Evolutionary conservation across 2,329 filamentous ascomycete species (phyloP), one percentile per base, ranked within the genome.

Genomic region (Exophiala dermatitidis): DNA sequence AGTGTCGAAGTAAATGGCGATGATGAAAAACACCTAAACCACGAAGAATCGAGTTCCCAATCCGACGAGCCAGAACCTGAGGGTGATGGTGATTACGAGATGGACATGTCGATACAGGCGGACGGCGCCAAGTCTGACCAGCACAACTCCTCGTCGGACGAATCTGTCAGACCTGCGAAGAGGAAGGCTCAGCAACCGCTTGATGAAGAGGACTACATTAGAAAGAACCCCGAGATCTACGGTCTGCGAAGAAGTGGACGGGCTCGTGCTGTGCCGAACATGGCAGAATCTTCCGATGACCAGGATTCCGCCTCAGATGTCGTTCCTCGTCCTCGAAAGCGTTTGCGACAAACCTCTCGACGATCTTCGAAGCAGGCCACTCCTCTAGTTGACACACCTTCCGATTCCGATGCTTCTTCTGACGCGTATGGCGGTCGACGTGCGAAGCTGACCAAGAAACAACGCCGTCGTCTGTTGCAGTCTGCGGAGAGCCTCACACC

Each of bases 151-250:
- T 82, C 81, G 66, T 93, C 89, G 44, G 79, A 82, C 64, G 84
- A 84, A 64, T 87, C 85, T 41, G 79, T 78, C 59, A 79, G 82
- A 66, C 80, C 79, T 46, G 71, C 77, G 57, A 95, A 95, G 77
- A 85, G 90, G 61, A 83, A 71, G 86, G 88, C 72, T 71, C 77
- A 61, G 69, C 77, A 66, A 68, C 19, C 19, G 19, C 71, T 80
- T 36, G 83, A 85, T 48, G 70, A 65, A 45, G 87, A 93, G 63
- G 84, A 90, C 44, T 90, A 84, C 66, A 95, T 97, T 64, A 80
- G 85, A 64, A 86, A 88, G 66, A 95, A 98, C 65, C 93, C 93
- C 42, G 90, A 95, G 72, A 77, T 98, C 5, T 98, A 97, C 74
- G 93, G 93, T 45, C 77, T 98, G 62, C 83, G 93, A 63, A 82